A percentile compares a stretch with the other conserved stretches of the same genome.
These are phyloP conservation scores for Tetrahymena elliotti DNA, from an alignment of 73 alveolate genomes.

Conservation along the genomic window DNA sequence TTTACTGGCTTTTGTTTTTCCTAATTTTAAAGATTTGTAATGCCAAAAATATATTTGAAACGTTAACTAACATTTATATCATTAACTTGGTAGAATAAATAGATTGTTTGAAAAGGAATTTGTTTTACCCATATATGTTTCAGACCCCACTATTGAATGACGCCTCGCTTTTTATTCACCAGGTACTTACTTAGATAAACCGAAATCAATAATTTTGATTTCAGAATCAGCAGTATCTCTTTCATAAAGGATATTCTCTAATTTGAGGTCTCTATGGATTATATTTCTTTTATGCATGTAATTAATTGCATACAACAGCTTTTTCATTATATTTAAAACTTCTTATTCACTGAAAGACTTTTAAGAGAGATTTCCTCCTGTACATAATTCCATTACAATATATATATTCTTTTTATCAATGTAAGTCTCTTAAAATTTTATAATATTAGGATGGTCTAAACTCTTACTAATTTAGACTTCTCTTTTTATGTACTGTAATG, in stretches of 20 bases:
- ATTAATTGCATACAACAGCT: constrained; percentile 53
- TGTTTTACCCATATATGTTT: background rate
- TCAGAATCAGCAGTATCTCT: constrained; percentile 59
- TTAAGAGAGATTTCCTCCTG: constrained; percentile 52
- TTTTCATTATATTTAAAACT: constrained; percentile 50
- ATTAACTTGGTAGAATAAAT: background rate
- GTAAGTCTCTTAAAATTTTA: constrained; percentile 54
- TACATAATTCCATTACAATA: constrained; percentile 60
- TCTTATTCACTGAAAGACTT: constrained; percentile 42
- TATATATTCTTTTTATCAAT: constrained; percentile 48
- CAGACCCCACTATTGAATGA: background rate
- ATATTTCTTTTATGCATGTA: constrained; percentile 59
- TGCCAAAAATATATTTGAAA: background rate
- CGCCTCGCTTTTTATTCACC: background rate
- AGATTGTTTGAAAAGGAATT: no score
- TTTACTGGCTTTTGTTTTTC: no score
- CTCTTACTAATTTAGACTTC: background rate
- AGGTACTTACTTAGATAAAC: constrained; percentile 43
- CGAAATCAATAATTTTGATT: constrained; percentile 80
- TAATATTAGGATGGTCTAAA: constrained; percentile 51
- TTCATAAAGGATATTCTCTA: constrained; percentile 63
- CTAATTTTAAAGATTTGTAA: no score
- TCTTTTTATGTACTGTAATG: background rate
- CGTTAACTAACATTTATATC: background rate
- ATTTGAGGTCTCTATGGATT: constrained; percentile 69